phyloP scores from a whole-genome alignment of 1,284 basidiomycete species.

The Ustilago shanxiensis region DNA sequence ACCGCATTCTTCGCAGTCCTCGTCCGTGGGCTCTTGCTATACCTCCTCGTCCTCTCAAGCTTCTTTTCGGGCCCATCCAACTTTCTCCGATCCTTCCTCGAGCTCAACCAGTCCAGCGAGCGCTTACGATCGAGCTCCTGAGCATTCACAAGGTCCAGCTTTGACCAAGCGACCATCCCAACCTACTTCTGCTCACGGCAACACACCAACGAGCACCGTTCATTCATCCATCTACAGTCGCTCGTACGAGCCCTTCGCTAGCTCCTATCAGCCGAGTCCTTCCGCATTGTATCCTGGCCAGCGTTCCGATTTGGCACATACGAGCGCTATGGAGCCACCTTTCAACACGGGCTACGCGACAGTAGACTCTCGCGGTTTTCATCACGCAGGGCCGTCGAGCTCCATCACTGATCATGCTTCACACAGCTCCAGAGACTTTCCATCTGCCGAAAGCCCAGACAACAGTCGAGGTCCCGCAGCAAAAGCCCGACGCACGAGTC shows the following conservation, averaged over 20 bases:
- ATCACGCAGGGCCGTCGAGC: constrained; percentile 19
- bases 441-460: constrained; percentile 35
- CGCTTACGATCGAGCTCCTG: constrained; percentile 23
- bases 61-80: constrained; percentile 19
- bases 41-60: constrained; percentile 45
- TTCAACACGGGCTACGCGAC: constrained; percentile 12
- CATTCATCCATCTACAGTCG: constrained; percentile 3
- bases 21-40: constrained; percentile 49
- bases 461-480: constrained; percentile 32
- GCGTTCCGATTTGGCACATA: not conserved
- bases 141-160: constrained; percentile 3
- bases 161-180: constrained; percentile 20
- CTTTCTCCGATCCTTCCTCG: constrained; percentile 40
- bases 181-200: not conserved
- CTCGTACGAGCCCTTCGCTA: not conserved
- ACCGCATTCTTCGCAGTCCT: constrained; percentile 53
- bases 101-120: constrained; percentile 46
- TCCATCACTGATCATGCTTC: constrained; percentile 1
- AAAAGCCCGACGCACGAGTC: constrained; percentile 48
- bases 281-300: constrained; percentile 1
- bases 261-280: constrained; percentile 12
- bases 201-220: not conserved
- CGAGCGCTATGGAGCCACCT: constrained; percentile 23
- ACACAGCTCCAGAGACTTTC: constrained; percentile 9
- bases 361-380: constrained; percentile 10